Percentiles rank a stretch among this genome's conserved stretches.
These are phyloP conservation scores for Grigorovia jiainica DNA, from an alignment of 805 yeast genomes.

Conservation along the genomic window DNA sequence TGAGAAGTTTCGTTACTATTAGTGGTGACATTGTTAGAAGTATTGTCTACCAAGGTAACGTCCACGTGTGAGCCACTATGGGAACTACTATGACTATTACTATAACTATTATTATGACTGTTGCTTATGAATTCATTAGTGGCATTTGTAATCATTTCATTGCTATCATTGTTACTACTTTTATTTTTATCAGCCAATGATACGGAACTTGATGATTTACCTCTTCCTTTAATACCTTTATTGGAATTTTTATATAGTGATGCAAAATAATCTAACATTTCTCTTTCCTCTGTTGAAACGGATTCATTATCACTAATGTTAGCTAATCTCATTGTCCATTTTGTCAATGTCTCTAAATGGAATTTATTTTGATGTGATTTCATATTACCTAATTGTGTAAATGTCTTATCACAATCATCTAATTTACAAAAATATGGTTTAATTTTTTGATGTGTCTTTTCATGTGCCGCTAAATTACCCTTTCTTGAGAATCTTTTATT, in stretches of 20 bases:
- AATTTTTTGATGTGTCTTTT: slow-evolving; percentile 65
- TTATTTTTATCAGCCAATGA: not conserved
- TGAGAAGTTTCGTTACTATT: too few species aligned
- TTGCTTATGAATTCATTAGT: not conserved
- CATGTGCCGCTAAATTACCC: slow-evolving; percentile 87
- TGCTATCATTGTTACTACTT: too few species aligned
- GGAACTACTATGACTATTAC: not conserved
- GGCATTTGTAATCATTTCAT: not conserved
- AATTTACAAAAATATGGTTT: slow-evolving; percentile 74
- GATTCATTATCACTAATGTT: slow-evolving; percentile 42
- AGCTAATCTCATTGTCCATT: slow-evolving; percentile 57
- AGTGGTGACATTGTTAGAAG: too few species aligned
- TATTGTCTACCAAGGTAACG: too few species aligned
- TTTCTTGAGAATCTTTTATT: slow-evolving; percentile 74
- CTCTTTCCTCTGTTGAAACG: slow-evolving; percentile 55
- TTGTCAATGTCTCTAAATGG: slow-evolving; percentile 61
- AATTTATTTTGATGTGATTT: slow-evolving; percentile 91
- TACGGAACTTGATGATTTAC: not conserved
- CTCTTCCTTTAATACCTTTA: slow-evolving; percentile 45
- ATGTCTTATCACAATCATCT: slow-evolving; percentile 73
- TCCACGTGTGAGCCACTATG: not conserved
- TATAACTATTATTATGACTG: not conserved
- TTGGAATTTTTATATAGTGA: slow-evolving; percentile 78
- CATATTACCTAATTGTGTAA: slow-evolving; percentile 87
- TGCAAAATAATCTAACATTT: slow-evolving; percentile 67